A percentile compares a stretch with the other conserved stretches of the same genome.
Evolutionary conservation across 345 rosid species (phyloP).

Genomic region (Boechera retrofracta): DNA sequence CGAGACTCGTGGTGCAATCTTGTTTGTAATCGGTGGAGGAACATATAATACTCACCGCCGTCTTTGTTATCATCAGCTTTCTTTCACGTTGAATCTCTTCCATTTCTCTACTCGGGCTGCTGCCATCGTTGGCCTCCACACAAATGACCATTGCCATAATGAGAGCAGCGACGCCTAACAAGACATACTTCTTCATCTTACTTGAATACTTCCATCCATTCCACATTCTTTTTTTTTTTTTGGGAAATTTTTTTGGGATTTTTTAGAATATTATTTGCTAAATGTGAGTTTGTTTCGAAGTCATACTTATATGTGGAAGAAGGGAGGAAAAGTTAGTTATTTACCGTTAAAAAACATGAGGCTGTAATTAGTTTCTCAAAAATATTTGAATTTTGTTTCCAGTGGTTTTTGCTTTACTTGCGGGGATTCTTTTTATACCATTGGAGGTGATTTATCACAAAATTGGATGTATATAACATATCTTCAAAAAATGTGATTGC

Average conservation of each 20-base stretch:
- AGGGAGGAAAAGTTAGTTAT: conserved; percentile 31
- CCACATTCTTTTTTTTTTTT: conserved; percentile 7
- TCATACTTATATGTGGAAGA: conserved; percentile 31
- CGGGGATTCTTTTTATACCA: conserved; percentile 38
- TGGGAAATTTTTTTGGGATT: not conserved
- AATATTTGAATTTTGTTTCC: not conserved
- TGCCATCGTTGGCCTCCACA: not conserved
- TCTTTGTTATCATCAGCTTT: conserved; percentile 31
- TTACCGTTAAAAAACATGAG: conserved; percentile 42
- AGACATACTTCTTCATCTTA: conserved; percentile 26
- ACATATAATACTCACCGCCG: conserved; percentile 59
- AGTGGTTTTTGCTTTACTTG: conserved; percentile 44
- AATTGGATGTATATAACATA: not conserved
- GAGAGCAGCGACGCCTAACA: conserved; percentile 16
- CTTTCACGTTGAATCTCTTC: conserved; percentile 32
- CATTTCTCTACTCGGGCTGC: not conserved
- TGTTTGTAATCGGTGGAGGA: conserved; percentile 64
- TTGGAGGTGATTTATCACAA: conserved; percentile 22
- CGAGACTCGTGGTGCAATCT: conserved; percentile 56
- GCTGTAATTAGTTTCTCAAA: conserved; percentile 9
- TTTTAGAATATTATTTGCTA: not conserved
- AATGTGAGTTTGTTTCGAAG: conserved; percentile 21
- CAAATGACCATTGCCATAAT: conserved; percentile 15
- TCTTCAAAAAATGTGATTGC: not conserved
- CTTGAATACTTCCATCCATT: conserved; percentile 29